A percentile compares a stretch with the other conserved stretches of the same genome.
Conservation (phyloP, 148 eudicot genomes). For the Chenopodium quinoa region DNA sequence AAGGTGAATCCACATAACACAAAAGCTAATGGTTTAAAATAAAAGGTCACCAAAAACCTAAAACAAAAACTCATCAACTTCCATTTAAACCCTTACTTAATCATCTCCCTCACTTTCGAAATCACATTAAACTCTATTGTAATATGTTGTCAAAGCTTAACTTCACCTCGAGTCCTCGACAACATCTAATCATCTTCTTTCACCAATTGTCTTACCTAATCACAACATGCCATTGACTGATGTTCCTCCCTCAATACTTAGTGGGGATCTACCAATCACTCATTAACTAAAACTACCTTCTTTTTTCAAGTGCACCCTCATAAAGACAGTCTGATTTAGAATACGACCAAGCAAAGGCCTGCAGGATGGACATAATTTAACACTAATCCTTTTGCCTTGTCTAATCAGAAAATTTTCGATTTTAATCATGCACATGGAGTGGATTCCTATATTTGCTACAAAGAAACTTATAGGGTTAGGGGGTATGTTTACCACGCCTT, state of each 20-base stretch:
- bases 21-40: background rate
- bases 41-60: conserved; percentile 1
- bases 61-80: background rate
- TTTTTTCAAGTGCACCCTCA: conserved; percentile 10
- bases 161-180: conserved; percentile 16
- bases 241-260: conserved; percentile 2
- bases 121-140: background rate
- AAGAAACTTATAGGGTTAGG: conserved; percentile 1
- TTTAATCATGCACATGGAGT: conserved; percentile 1
- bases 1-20: background rate
- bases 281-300: conserved; percentile 10
- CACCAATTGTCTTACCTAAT: conserved; percentile 9
- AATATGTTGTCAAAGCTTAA: conserved; percentile 12
- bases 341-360: conserved; percentile 20
- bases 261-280: conserved; percentile 13
- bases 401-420: conserved; percentile 1
- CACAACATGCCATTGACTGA: conserved; percentile 8
- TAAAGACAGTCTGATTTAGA: conserved; percentile 5
- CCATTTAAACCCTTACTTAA: background rate
- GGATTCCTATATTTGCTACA: background rate
- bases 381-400: conserved; percentile 19
- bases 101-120: background rate
- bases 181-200: background rate
- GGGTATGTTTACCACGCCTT: conserved; percentile 15
- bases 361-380: conserved; percentile 5